phyloP scores from a whole-genome alignment of 2,329 filamentous ascomycete species.

The Leptographium galeiforme region DNA sequence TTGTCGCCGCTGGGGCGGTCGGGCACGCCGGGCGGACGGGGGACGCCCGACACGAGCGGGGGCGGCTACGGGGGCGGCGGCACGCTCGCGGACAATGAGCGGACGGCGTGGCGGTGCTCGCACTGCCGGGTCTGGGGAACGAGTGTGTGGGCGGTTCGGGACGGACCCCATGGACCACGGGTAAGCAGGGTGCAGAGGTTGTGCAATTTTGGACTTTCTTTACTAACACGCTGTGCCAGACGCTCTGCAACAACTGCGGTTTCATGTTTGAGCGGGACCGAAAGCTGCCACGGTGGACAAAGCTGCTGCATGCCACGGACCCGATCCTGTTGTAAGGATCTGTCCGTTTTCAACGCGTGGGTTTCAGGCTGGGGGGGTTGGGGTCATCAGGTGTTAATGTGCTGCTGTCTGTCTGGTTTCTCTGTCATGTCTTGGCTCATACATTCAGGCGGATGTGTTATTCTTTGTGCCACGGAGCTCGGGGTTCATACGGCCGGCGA shows the following conservation, averaged over 20 bases:
- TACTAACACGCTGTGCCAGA: conserved; percentile 29
- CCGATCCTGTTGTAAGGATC: conserved; percentile 5
- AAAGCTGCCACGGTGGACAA: conserved; percentile 65
- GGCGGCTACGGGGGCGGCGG: conserved; percentile 53
- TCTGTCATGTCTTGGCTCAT: not conserved
- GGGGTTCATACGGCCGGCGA: too few relatives aligned
- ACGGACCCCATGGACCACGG: conserved; percentile 73
- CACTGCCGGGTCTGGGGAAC: conserved; percentile 84
- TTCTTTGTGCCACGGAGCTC: too few relatives aligned
- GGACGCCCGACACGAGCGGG: conserved; percentile 68
- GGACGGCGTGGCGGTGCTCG: conserved; percentile 70
- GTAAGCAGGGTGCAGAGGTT: conserved; percentile 35
- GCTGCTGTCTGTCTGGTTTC: not conserved
- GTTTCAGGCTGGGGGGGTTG: not conserved
- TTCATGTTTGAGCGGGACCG: conserved; percentile 79
- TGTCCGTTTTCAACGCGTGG: not conserved
- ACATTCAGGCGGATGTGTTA: not conserved
- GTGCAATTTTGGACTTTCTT: conserved; percentile 7
- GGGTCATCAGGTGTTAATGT: not conserved
- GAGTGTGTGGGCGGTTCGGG: conserved; percentile 87
- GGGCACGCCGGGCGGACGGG: conserved; percentile 55
- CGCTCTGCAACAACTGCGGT: conserved; percentile 87
- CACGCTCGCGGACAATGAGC: conserved; percentile 62
- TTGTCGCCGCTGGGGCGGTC: conserved; percentile 64
- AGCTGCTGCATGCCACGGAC: conserved; percentile 45